phyloP scores from a whole-genome alignment of 495 filamentous ascomycete species.

The Cudoniella acicularis region DNA sequence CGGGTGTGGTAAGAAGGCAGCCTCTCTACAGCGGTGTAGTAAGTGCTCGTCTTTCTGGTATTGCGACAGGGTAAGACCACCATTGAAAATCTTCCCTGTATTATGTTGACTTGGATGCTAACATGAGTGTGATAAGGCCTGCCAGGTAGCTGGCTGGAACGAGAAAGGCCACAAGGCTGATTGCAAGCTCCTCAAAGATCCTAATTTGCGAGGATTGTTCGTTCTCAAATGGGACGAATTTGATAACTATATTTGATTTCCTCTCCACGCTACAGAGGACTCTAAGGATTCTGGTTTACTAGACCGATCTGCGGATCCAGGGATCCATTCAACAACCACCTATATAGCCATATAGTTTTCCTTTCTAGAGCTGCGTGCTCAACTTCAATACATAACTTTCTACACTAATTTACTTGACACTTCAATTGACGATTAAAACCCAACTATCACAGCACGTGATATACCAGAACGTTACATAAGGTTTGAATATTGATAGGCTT shows the following conservation, averaged over 20 bases:
- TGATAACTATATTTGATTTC: constrained; percentile 29
- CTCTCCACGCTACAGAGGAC: constrained; percentile 17
- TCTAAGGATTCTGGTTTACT: no score
- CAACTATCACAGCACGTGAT: no score
- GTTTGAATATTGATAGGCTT: no score
- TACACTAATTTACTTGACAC: no score
- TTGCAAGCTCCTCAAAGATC: constrained; percentile 33
- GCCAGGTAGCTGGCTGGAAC: constrained; percentile 30
- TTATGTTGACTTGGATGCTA: constrained; percentile 20
- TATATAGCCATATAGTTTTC: no score
- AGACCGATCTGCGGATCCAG: no score
- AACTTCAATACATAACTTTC: no score
- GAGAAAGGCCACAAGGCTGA: constrained; percentile 32
- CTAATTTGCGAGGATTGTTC: constrained; percentile 28
- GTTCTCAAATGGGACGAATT: constrained; percentile 32
- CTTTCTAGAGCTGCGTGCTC: no score
- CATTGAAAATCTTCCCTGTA: neutral
- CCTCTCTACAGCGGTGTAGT: constrained; percentile 21
- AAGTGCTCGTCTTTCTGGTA: constrained; percentile 30
- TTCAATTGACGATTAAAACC: no score
- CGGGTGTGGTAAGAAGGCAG: constrained; percentile 26
- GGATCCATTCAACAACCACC: no score
- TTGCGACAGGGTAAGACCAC: constrained; percentile 27
- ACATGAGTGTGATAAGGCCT: constrained; percentile 20
- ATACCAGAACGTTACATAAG: no score